phyloP scores from a whole-genome alignment of 257 asterid species.

The Parsonsia alboflavescens region DNA sequence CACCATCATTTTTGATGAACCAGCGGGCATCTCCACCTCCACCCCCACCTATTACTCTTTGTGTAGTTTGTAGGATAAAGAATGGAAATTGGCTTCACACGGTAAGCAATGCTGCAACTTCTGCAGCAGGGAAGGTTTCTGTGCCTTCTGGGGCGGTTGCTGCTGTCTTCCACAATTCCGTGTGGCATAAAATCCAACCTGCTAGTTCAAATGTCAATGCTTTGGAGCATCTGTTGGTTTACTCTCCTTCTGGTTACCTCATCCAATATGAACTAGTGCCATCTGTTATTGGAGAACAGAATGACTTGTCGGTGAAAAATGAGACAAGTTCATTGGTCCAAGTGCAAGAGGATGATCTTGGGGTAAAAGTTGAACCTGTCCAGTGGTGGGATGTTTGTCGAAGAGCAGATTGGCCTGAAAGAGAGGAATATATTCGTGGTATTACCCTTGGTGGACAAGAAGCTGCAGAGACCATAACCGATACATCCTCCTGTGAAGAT shows the following conservation, averaged over 20 bases:
- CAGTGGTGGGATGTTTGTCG: constrained; percentile 57
- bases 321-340: constrained; percentile 33
- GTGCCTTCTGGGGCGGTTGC: constrained; percentile 37
- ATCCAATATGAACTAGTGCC: constrained; percentile 42
- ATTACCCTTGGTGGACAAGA: constrained; percentile 23
- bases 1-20: constrained; percentile 32
- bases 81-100: constrained; percentile 38
- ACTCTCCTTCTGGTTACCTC: constrained; percentile 44
- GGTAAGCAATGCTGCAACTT: constrained; percentile 47
- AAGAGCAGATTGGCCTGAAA: constrained; percentile 54
- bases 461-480: constrained; percentile 20
- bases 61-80: constrained; percentile 43
- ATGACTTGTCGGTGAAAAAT: constrained; percentile 26
- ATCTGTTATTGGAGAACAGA: constrained; percentile 33
- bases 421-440: constrained; percentile 37
- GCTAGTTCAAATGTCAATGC: constrained; percentile 21
- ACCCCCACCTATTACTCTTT: constrained; percentile 35
- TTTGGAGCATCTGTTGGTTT: constrained; percentile 42
- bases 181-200: constrained; percentile 25
- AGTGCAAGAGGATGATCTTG: constrained; percentile 39
- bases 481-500: constrained; percentile 26
- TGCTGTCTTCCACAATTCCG: constrained; percentile 39
- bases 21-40: constrained; percentile 30
- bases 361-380: constrained; percentile 41
- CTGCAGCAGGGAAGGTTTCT: constrained; percentile 38